phyloP scores from a whole-genome alignment of 805 yeast genomes.

The Monosporozyma solicola region DNA sequence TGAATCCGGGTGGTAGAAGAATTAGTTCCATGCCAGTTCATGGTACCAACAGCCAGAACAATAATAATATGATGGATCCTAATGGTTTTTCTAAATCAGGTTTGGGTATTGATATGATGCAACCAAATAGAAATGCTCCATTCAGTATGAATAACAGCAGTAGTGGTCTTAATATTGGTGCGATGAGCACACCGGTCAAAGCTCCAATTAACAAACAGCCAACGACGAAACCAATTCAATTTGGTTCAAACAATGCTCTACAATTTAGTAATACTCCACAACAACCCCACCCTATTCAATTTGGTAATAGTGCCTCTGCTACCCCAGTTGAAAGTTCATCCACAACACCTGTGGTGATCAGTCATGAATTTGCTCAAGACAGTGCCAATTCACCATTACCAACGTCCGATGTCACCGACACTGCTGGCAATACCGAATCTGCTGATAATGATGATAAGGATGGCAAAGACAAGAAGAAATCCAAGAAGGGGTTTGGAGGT shows the following conservation, averaged over 20 bases:
- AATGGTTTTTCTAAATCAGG: background rate
- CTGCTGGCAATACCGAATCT: background rate
- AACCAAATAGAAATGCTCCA: background rate
- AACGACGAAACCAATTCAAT: slow-evolving; percentile 1
- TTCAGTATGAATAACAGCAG: background rate
- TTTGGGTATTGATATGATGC: background rate
- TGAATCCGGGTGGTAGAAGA: background rate
- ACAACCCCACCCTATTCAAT: background rate
- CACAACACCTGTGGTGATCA: background rate
- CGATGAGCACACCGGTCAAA: background rate
- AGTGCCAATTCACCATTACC: background rate
- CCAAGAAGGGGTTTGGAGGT: slow-evolving; percentile 22
- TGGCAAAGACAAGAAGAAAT: slow-evolving; percentile 16
- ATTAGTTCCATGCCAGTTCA: slow-evolving; percentile 6
- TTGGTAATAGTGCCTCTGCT: background rate
- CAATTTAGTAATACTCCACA: slow-evolving; percentile 1
- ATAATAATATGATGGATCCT: background rate
- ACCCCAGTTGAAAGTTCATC: background rate
- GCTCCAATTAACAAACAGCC: background rate
- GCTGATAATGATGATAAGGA: slow-evolving; percentile 2
- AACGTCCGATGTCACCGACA: background rate
- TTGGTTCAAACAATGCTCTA: background rate
- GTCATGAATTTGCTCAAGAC: slow-evolving; percentile 1
- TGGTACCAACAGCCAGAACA: background rate
- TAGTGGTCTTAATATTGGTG: background rate